These are phyloP conservation scores for Annona squamosa DNA, from an alignment of 164 flowering plant species.

Conservation along the genomic window DNA sequence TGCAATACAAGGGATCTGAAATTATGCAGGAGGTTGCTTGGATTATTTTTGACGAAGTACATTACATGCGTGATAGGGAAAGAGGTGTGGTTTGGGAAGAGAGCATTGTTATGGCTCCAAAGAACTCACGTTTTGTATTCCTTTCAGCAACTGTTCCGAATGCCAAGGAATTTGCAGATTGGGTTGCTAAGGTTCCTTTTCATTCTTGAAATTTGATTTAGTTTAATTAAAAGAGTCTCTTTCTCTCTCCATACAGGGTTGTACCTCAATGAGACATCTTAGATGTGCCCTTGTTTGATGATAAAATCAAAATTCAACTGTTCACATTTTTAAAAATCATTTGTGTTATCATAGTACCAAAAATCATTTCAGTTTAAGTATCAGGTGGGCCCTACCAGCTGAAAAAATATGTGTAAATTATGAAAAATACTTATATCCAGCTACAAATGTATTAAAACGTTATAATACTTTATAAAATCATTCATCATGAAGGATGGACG, in stretches of 20 bases:
- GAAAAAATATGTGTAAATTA: no score
- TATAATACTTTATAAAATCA: no score
- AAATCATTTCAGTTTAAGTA: no score
- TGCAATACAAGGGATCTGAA: conserved; percentile 98
- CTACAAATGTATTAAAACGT: no score
- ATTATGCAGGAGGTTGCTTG: conserved; percentile 88
- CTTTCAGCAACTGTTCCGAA: conserved; percentile 99
- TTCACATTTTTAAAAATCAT: no score
- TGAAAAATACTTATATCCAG: no score
- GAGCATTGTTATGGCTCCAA: conserved; percentile 98
- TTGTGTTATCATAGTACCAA: no score
- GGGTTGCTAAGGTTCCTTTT: conserved; percentile 90
- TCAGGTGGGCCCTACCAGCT: no score
- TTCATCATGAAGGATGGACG: no score
- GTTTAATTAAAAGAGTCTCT: not conserved
- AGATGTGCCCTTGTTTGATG: no score
- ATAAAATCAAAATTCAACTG: no score
- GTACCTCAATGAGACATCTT: no score
- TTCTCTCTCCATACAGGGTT: not conserved
- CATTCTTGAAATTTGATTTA: conserved; percentile 3
- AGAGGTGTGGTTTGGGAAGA: conserved; percentile 99
- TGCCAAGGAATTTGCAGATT: conserved; percentile 99
- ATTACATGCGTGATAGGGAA: conserved; percentile 98
- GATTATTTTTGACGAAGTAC: conserved; percentile 96
- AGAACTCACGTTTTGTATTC: conserved; percentile 86